phyloP scores from a whole-genome alignment of 2,329 filamentous ascomycete genomes.

The Nothophaeocryptopus gaeumannii region DNA sequence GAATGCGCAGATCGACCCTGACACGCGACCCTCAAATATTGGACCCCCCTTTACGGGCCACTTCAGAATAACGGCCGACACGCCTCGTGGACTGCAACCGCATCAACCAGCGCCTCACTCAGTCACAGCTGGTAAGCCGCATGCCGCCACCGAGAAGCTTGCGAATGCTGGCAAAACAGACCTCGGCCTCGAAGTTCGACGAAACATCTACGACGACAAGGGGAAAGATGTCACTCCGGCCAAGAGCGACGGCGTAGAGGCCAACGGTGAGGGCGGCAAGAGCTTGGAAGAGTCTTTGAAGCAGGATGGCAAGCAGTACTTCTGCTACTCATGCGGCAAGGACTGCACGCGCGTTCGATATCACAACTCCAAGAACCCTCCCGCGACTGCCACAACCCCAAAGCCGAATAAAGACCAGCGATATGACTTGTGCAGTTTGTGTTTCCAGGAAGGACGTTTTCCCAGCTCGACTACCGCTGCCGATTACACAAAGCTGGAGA shows the following conservation, averaged over 20 bases:
- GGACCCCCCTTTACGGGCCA: conserved; percentile 96
- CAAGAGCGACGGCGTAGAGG: conserved; percentile 38
- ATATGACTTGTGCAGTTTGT: conserved; percentile 87
- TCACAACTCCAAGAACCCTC: conserved; percentile 63
- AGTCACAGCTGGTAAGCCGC: conserved; percentile 58
- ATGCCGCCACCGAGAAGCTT: conserved; percentile 67
- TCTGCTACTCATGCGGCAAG: conserved; percentile 88
- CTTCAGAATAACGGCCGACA: conserved; percentile 94
- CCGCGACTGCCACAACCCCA: conserved; percentile 41
- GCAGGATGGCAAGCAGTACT: conserved; percentile 64
- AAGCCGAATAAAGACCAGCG: conserved; percentile 62
- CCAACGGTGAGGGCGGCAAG: conserved; percentile 71
- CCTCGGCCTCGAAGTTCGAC: conserved; percentile 85
- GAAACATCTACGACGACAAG: conserved; percentile 92
- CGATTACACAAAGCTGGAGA: conserved; percentile 86
- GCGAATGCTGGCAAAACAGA: conserved; percentile 72
- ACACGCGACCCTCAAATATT: conserved; percentile 90
- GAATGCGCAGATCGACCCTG: conserved; percentile 76
- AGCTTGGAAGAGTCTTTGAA: conserved; percentile 58
- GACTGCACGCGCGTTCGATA: conserved; percentile 77
- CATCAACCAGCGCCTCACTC: conserved; percentile 88
- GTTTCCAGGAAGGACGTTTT: conserved; percentile 80
- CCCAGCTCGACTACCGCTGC: conserved; percentile 73
- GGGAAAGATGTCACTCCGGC: conserved; percentile 77
- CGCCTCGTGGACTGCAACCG: conserved; percentile 86